Percentiles rank a stretch among this genome's conserved stretches.
These are phyloP conservation scores for Brassica incana DNA, from an alignment of 345 rosid species.

Conservation along the genomic window DNA sequence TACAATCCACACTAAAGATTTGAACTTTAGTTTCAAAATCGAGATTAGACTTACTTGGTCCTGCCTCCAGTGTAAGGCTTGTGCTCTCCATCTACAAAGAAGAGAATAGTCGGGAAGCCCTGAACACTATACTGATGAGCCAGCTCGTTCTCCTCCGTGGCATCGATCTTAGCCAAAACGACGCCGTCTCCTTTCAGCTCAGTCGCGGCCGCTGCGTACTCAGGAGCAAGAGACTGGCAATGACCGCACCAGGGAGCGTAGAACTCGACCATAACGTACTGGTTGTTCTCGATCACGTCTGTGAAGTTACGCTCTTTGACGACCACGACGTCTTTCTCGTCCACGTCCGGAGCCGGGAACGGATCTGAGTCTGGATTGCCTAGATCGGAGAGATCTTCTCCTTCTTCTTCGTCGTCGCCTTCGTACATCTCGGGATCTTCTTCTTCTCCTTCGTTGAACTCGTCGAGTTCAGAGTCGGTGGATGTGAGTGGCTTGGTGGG, in stretches of 20 bases:
- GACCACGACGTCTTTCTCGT: conserved; percentile 89
- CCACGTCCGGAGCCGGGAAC: conserved; percentile 63
- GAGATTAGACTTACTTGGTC: conserved; percentile 59
- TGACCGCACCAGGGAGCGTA: conserved; percentile 99
- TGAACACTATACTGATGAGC: conserved; percentile 82
- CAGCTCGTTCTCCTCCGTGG: conserved; percentile 85
- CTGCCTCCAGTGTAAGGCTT: conserved; percentile 82
- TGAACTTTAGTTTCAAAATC: background rate
- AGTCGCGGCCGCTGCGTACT: conserved; percentile 95
- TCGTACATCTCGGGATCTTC: conserved; percentile 44
- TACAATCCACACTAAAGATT: background rate
- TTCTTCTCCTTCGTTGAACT: conserved; percentile 34
- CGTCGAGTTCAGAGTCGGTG: conserved; percentile 9
- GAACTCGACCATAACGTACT: conserved; percentile 94
- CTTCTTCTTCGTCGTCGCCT: conserved; percentile 49
- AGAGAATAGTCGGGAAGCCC: conserved; percentile 81
- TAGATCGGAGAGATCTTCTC: conserved; percentile 61
- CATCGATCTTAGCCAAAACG: conserved; percentile 91
- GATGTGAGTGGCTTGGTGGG: background rate
- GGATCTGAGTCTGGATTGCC: conserved; percentile 61
- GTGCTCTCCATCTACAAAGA: conserved; percentile 83
- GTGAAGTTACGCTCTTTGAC: conserved; percentile 79
- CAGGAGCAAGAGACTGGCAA: conserved; percentile 95
- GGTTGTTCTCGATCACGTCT: conserved; percentile 58
- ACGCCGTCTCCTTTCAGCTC: conserved; percentile 73